Evolutionary conservation across 1,139 yeast species (phyloP), one percentile per base, ranked within the genome.

Genomic region (Geotrichum aggregatum): DNA sequence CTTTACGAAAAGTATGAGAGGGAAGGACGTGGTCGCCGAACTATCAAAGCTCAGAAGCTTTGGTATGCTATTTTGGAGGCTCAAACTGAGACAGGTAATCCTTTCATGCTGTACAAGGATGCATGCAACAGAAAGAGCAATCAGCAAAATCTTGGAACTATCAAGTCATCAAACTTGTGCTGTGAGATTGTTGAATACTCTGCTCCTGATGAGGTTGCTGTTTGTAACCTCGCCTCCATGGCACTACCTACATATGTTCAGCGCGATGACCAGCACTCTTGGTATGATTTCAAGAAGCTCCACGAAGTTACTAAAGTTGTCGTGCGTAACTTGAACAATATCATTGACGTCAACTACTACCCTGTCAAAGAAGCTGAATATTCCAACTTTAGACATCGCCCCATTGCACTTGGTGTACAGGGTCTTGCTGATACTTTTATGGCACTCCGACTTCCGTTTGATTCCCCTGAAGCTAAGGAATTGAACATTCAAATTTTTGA

Each of bases 1-100:
- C 75, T 87, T 50, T 87, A 86, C 69, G 82, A 80, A 62, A 75
- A 73, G 62, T 87, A 87, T 66, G 96, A 85, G 72, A 66, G 71
- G 48, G 84, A 83, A 68, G 85, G 84, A 50, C 79, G 82, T 61
- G 94, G 89, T 58, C 77, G 80, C 70, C 76, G 77, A 65, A 80
- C 84, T 38, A 75, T 87, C 64, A 84, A 83, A 69, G 96, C 96
- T 40, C 95, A 87, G 71, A 87, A 85, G 71, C 77, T 87, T 56
- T 87, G 96, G 96, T 83, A 84, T 61, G 82, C 89, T 52, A 87
- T 87, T 59, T 74, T 87, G 59, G 95, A 87, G 67, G 84, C 95
- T 46, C 96, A 87, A 73, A 86, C 92, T 51, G 96, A 87, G 75
- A 87, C 96, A 34, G 96, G 96, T 66, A 85, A 88, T 63, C 96